Evolutionary conservation across 1,284 basidiomycete species (phyloP).

Genomic region (Cutaneotrichosporon mucoides): DNA sequence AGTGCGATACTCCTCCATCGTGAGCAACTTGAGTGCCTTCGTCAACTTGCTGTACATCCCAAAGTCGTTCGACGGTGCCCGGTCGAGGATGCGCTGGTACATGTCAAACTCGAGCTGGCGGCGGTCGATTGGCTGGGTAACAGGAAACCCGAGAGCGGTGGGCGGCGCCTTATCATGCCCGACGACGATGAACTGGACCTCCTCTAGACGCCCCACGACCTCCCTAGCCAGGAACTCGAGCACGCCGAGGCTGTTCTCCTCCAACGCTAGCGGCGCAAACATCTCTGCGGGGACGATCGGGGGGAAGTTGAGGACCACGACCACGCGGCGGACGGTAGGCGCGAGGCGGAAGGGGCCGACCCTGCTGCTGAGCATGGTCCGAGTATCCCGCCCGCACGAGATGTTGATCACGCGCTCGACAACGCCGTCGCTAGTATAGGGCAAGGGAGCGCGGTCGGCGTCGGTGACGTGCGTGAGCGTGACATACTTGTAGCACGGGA

Average conservation of each 20-base stretch:
- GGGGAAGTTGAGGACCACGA: background rate
- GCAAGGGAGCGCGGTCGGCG: background rate
- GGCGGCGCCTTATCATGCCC: background rate
- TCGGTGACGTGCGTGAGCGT: background rate
- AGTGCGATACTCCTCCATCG: background rate
- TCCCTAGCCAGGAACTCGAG: background rate
- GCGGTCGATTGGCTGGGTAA: background rate
- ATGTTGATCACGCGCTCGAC: background rate
- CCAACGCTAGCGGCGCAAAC: background rate
- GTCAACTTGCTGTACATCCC: background rate
- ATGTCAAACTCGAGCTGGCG: background rate
- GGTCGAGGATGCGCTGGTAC: background rate
- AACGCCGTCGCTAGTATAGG: background rate
- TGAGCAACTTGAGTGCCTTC: background rate
- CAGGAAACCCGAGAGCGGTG: background rate
- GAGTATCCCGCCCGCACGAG: background rate
- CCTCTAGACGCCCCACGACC: background rate
- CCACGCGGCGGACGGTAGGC: background rate
- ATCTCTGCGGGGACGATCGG: background rate
- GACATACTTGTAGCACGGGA: constrained; percentile 1
- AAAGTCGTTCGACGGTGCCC: background rate
- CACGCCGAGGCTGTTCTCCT: background rate
- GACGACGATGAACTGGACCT: background rate
- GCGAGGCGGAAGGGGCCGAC: background rate
- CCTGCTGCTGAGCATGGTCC: background rate